Evolutionary conservation across 805 yeast genomes (phyloP), one percentile per base, ranked within the genome.

Genomic region (Jamesozyma hellenica): DNA sequence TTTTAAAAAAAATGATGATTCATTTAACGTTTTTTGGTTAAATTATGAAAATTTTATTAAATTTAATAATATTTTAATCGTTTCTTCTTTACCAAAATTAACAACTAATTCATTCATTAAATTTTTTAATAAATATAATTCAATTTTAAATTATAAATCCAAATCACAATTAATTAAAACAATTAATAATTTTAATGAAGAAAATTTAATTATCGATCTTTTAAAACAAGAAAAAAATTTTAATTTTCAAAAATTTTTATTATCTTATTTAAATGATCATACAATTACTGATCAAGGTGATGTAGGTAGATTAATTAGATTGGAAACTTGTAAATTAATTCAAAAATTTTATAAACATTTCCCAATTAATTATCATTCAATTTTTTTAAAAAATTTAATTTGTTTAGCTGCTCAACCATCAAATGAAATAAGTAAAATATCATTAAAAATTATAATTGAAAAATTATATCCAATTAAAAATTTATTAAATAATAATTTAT

Each of bases 241-340:
- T 8, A 14, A 31, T 18, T 34, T 25, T 14, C 13, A 14, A n/a
- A 21, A 32, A n/a, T 10, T 17, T n/a, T 13, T 34, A 14, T n/a
- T 15, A 13, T 18, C 17, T 1, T 71, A 74, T 27, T 58, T 90
- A 12, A 79, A 80, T 45, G 96, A 88, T 50, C 86, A 87, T 55
- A 75, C 94, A 0, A 63, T 72, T 2, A 82, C 90, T 0, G 74
- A 75, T 21, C 82, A 84, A 52, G 97, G 97, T 9, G 97, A 88
- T 61, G 88, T 87, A n/a, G 97, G 97, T 2, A 74, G 84, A 35
- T 71, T 76, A 49, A 72, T 86, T 1, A 64, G 97, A 35, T 46
- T 54, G 1, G 68, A 79, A 0, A 65, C 79, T 1, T 54, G 82
- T 2, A 28, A 48, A 5, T 50, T 76, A 2, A 55, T 79, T 0